Base-by-base conservation (phyloP, 805 yeast species). In the Wickerhamomyces queroliae region DNA sequence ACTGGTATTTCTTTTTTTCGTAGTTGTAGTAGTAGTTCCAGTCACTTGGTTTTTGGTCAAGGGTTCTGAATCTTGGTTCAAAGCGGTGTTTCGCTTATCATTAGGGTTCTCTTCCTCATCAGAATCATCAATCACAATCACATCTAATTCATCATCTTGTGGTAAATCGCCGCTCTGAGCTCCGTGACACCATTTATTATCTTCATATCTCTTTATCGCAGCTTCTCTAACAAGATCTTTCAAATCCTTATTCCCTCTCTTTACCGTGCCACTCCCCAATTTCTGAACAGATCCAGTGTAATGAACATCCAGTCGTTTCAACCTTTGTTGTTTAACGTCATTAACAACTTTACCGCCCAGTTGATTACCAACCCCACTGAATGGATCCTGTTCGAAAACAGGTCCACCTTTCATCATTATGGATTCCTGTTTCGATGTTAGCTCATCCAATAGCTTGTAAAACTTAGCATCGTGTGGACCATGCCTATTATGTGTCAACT, bases 391-490 rank as follows among this genome's bases (percentile, higher is more conserved):
- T 13, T 74, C 54, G 49, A 27, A 64, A 65, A 5, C 76, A 66
- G 33, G 33, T 4, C 22, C 33, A 0, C 72, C 70, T 22, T 64
- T 62, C 29, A 61, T 43, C 46, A 69, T 71, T 32, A 72, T 53
- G 8, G 65, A 62, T 38, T 67, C 68, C 50, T 63, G 44, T 34
- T 47, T 52, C 2, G 28, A 34, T 5, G 34, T 74, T 30, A 84
- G 64, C 43, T 74, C 77, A 39, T 84, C 91, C 46, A 88, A 58
- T 37, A 71, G 70, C 37, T 64, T 63, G 55, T 86, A 86, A 55
- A 91, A 91, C 42, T 62, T 62, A 3, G 63, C 72, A 63, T 91
- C 83, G 55, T 91, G 98, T 0, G 95, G 84, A 0, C 96, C 96
- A 52, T 66, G 65, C 17, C 69, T 56, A 56, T 88, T 90, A 57